phyloP scores from a whole-genome alignment of 331 rosid species.

The Phaseolus coccineus region DNA sequence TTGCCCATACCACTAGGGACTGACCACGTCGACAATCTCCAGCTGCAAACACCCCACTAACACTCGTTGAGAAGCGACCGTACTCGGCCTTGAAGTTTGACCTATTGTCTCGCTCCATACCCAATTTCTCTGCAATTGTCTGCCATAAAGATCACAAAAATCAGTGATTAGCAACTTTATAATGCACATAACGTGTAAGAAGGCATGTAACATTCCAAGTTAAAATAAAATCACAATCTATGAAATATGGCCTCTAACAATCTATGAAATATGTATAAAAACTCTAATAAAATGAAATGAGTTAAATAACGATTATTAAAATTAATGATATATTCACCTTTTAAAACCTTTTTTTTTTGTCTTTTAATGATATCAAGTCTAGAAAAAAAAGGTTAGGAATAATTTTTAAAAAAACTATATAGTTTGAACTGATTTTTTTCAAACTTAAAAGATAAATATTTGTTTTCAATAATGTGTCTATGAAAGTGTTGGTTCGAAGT shows the following conservation, averaged over 20 bases:
- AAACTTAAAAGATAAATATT: no score
- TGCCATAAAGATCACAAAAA: constrained; percentile 37
- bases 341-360: not conserved
- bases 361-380: not conserved
- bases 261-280: no score
- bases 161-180: not conserved
- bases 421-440: no score
- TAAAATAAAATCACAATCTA: not conserved
- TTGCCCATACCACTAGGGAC: constrained; percentile 96
- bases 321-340: not conserved
- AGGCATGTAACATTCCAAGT: not conserved
- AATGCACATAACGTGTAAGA: not conserved
- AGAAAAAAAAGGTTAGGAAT: no score
- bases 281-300: not conserved
- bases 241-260: not conserved
- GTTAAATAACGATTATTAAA: no score
- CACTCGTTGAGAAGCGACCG: constrained; percentile 84
- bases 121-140: constrained; percentile 78
- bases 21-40: constrained; percentile 99
- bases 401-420: no score
- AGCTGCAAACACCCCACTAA: constrained; percentile 81
- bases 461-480: no score
- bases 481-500: no score
- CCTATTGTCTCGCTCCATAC: constrained; percentile 78
- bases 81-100: constrained; percentile 91